Base-by-base conservation (phyloP, 129 eudicot genomes). In the Helichrysum umbraculigerum region DNA sequence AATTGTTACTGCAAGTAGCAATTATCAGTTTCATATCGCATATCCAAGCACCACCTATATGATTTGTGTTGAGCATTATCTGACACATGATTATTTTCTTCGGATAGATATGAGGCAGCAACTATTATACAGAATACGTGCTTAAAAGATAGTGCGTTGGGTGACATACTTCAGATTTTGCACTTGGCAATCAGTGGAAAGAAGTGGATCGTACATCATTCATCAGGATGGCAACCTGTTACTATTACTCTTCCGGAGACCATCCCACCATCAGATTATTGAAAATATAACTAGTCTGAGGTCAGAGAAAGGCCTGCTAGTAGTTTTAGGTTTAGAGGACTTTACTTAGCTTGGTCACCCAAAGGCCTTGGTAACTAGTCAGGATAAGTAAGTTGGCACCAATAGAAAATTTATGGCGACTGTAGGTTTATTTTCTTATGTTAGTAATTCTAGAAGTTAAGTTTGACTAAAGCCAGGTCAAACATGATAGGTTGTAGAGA, bases 181-280 rank as follows among this genome's bases (percentile, higher is more conserved):
- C 78, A 91, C 83, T 84, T 91, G 91, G 85, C 92, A 76, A 76
- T 82, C 76, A 79, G 72, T 76, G 69, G 71, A 76, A 94, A 91
- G 78, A 88, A 75, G 75, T 94, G 98, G 98, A 86, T 94, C 42
- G 47, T 70, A 65, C 85, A 57, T 78, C 78, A 80, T 81, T 89
- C 76, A 80, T 87, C 93, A 47, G 98, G 97, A 83, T 94, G 98
- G 98, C 83, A 91, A 63, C 98, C 98, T 47, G 77, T 93, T 81
- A 88, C 68, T 73, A 78, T 94, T 72, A 67, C 78, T 41, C 82
- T 91, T 83, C 83, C 88, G 29, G 96, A 91, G 81, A 62, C 70
- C 79, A 85, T 34, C 84, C 81, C 87, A 52, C 83, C 86, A 67
- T 83, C 88, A 28, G 92, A 83, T 79, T 29, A 52, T 29, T 81